Evolutionary conservation across 2,329 filamentous ascomycete genomes (phyloP).

Genomic region (Metarhizium anisopliae): DNA sequence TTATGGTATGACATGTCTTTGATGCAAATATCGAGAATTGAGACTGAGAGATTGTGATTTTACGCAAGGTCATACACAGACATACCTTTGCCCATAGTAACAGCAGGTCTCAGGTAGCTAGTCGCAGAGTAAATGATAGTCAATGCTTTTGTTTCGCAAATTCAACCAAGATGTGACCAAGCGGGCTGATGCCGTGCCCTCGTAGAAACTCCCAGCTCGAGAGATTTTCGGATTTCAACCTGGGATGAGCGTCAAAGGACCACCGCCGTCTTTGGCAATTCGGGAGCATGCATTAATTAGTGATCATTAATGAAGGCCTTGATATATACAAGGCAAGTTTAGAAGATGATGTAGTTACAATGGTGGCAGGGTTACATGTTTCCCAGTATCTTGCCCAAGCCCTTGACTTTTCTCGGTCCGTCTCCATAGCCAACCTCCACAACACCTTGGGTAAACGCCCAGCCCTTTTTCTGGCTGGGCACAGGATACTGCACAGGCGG

Average conservation of each 20-base stretch:
- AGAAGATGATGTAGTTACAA: background rate
- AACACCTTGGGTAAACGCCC: conserved; percentile 53
- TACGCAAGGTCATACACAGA: background rate
- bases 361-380: conserved; percentile 25
- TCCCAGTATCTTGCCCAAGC: conserved; percentile 31
- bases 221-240: no score
- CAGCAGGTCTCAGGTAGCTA: background rate
- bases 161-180: background rate
- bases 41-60: background rate
- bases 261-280: background rate
- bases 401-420: conserved; percentile 27
- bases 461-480: conserved; percentile 50
- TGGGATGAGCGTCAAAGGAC: no score
- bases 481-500: conserved; percentile 76
- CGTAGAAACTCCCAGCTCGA: background rate
- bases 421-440: conserved; percentile 52
- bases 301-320: background rate
- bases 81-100: background rate
- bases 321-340: background rate
- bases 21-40: background rate
- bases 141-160: background rate
- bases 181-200: background rate
- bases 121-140: background rate
- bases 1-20: background rate
- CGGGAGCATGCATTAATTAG: background rate